Percentiles rank a stretch among this genome's conserved stretches.
phyloP scores from a whole-genome alignment of 257 asterid species.

The Penstemon barbatus region DNA sequence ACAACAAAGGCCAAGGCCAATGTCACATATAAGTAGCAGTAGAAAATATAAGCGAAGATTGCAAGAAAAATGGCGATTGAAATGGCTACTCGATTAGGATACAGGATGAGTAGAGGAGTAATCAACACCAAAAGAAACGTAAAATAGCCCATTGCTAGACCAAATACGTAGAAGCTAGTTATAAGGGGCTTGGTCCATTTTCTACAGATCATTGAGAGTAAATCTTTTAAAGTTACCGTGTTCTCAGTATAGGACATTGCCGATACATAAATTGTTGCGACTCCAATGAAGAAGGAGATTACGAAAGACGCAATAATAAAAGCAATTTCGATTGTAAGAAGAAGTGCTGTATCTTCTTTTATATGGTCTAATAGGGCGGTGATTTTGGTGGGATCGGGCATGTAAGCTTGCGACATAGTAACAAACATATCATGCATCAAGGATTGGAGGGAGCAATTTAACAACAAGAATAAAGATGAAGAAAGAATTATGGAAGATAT shows the following conservation, averaged over 20 bases:
- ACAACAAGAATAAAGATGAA: slow-evolving; percentile 11
- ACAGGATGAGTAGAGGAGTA: not conserved
- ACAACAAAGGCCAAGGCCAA: slow-evolving; percentile 36
- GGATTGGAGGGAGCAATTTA: slow-evolving; percentile 24
- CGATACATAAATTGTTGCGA: slow-evolving; percentile 38
- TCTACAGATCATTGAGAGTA: slow-evolving; percentile 21
- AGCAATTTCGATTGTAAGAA: slow-evolving; percentile 26
- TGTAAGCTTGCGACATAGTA: slow-evolving; percentile 6
- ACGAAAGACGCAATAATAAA: slow-evolving; percentile 25
- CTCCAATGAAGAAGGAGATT: slow-evolving; percentile 37
- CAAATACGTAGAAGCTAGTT: slow-evolving; percentile 27
- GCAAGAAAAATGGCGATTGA: slow-evolving; percentile 7
- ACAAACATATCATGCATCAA: slow-evolving; percentile 13
- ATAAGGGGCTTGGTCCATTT: slow-evolving; percentile 39
- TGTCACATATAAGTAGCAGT: slow-evolving; percentile 22
- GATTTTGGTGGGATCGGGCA: slow-evolving; percentile 22
- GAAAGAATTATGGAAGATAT: slow-evolving; percentile 25
- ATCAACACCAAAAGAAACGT: not conserved
- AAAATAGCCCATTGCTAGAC: slow-evolving; percentile 34
- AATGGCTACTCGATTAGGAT: slow-evolving; percentile 19
- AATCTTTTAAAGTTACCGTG: slow-evolving; percentile 29
- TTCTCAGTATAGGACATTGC: slow-evolving; percentile 30
- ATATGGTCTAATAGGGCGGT: slow-evolving; percentile 13
- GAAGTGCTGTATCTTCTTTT: slow-evolving; percentile 20
- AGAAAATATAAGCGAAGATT: slow-evolving; percentile 2